These are phyloP conservation scores for Albugo laibachii DNA, from an alignment of 352 stramenopile species.

Conservation along the genomic window DNA sequence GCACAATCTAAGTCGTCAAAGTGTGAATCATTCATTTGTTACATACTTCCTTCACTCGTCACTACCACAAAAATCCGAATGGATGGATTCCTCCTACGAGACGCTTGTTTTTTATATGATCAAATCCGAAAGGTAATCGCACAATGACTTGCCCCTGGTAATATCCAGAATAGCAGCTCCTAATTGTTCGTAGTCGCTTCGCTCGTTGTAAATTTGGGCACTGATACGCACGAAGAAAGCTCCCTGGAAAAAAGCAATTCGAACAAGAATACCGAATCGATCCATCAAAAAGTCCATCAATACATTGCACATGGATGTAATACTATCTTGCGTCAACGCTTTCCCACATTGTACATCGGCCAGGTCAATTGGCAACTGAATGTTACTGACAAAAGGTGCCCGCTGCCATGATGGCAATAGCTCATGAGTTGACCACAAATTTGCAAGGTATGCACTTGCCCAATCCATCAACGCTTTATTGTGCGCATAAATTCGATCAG, in stretches of 20 bases:
- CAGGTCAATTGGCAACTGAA: conserved; percentile 51
- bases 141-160: conserved; percentile 37
- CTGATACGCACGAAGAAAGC: conserved; percentile 64
- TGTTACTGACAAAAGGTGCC: conserved; percentile 60
- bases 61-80: too few species aligned
- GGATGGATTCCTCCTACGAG: too few species aligned
- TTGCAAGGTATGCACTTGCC: conserved; percentile 49
- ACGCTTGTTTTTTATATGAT: conserved; percentile 19
- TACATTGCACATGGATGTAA: conserved; percentile 35
- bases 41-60: too few species aligned
- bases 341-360: conserved; percentile 17
- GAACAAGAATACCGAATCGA: conserved; percentile 46
- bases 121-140: conserved; percentile 41
- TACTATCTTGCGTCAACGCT: conserved; percentile 36
- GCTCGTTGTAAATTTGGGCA: conserved; percentile 74
- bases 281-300: conserved; percentile 70
- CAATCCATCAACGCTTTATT: conserved; percentile 75
- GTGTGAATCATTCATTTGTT: too few species aligned
- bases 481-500: conserved; percentile 51
- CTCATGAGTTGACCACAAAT: conserved; percentile 46
- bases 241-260: conserved; percentile 40
- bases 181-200: conserved; percentile 53
- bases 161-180: conserved; percentile 51
- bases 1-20: too few species aligned
- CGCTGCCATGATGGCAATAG: conserved; percentile 61